A percentile compares a stretch with the other conserved stretches of the same genome.
Conservation (phyloP, 345 rosid genomes). For the Draba incana region DNA sequence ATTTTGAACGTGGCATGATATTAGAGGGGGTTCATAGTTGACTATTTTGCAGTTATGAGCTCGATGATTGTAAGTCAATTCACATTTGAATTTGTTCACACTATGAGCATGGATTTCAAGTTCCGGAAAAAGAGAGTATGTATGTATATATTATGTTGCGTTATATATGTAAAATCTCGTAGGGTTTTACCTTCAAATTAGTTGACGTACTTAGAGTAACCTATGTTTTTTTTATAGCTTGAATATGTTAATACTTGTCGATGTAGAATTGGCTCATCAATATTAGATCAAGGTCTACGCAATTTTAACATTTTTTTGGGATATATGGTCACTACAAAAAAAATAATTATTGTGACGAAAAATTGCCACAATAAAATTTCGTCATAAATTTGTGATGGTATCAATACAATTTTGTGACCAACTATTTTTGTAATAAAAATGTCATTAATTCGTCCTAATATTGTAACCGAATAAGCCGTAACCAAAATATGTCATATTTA, state of each 20-base stretch:
- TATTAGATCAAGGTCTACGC: background rate
- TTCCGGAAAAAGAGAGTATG: conserved; percentile 7
- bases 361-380: too few relatives aligned
- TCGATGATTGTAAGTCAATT: conserved; percentile 36
- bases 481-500: too few relatives aligned
- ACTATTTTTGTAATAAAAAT: too few relatives aligned
- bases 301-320: background rate
- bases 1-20: conserved; percentile 38
- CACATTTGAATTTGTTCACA: conserved; percentile 41
- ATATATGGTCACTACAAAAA: too few relatives aligned
- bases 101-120: conserved; percentile 26
- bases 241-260: background rate
- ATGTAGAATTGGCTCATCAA: conserved; percentile 3
- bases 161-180: conserved; percentile 9
- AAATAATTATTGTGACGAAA: too few relatives aligned
- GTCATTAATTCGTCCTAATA: too few relatives aligned
- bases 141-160: background rate
- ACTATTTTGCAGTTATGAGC: conserved; percentile 32
- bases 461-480: too few relatives aligned
- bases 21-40: conserved; percentile 35
- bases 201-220: conserved; percentile 12
- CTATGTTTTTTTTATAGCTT: background rate
- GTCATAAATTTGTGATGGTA: too few relatives aligned
- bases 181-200: background rate
- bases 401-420: too few relatives aligned